These are phyloP conservation scores for Hypoxylon fragiforme DNA, from an alignment of 495 filamentous ascomycete genomes.

Conservation along the genomic window DNA sequence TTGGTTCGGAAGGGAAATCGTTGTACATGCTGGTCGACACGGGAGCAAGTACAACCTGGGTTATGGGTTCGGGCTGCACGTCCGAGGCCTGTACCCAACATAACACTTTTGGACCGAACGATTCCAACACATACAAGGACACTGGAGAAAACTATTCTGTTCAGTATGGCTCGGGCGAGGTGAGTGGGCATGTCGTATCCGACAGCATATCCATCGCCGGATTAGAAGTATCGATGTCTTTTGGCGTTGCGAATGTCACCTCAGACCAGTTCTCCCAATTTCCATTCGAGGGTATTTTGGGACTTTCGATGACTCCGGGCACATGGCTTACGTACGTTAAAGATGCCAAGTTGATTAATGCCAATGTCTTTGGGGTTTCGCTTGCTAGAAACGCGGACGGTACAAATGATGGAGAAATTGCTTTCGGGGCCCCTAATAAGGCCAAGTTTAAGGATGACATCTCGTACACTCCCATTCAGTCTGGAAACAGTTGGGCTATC, in stretches of 20 bases:
- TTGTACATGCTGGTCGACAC: slow-evolving; percentile 80
- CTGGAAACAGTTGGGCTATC: slow-evolving; percentile 65
- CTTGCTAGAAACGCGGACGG: slow-evolving; percentile 66
- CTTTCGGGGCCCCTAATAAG: slow-evolving; percentile 70
- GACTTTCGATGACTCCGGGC: slow-evolving; percentile 64
- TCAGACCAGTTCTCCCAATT: slow-evolving; percentile 71
- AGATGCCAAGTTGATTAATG: slow-evolving; percentile 57
- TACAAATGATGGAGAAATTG: slow-evolving; percentile 71
- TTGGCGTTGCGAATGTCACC: slow-evolving; percentile 69
- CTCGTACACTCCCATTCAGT: slow-evolving; percentile 57
- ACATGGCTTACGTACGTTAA: slow-evolving; percentile 66
- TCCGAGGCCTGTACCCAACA: slow-evolving; percentile 64
- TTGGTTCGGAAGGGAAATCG: slow-evolving; percentile 65
- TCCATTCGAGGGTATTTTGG: slow-evolving; percentile 86
- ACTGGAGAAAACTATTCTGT: slow-evolving; percentile 58
- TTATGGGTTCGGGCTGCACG: slow-evolving; percentile 69
- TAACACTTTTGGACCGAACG: slow-evolving; percentile 62
- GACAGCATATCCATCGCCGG: slow-evolving; percentile 69
- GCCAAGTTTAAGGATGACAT: slow-evolving; percentile 68
- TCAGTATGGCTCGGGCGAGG: slow-evolving; percentile 71
- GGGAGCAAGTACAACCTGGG: slow-evolving; percentile 76
- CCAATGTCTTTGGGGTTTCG: slow-evolving; percentile 69
- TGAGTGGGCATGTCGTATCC: slow-evolving; percentile 62
- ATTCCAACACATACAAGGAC: slow-evolving; percentile 60
- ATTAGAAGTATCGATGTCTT: slow-evolving; percentile 60